These are phyloP conservation scores for Spathaspora sp. DNA, from an alignment of 1,139 yeast species.

Conservation along the genomic window DNA sequence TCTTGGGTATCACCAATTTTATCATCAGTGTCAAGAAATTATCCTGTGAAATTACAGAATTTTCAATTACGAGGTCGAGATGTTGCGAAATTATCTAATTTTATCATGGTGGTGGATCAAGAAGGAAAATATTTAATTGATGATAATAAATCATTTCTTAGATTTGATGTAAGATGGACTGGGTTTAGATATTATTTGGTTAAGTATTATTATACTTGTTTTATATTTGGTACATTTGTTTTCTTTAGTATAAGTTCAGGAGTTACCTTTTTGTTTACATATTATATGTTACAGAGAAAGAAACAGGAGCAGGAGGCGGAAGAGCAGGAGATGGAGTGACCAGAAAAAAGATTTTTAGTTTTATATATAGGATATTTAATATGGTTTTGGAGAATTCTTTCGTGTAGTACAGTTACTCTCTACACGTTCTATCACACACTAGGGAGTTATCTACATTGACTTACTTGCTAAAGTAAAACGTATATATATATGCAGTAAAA, in stretches of 20 bases:
- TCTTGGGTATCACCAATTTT: conserved; percentile 40
- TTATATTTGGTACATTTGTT: conserved; percentile 47
- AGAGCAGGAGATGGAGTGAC: too few species aligned
- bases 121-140: conserved; percentile 11
- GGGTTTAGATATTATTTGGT: conserved; percentile 61
- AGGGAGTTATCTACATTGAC: too few species aligned
- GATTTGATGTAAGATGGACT: conserved; percentile 38
- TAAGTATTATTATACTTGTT: conserved; percentile 45
- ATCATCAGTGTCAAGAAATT: conserved; percentile 4
- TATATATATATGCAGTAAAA: not conserved
- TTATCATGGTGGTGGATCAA: conserved; percentile 5
- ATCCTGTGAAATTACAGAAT: not conserved
- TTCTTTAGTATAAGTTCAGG: conserved; percentile 45
- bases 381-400: too few species aligned
- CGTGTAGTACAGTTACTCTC: too few species aligned
- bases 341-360: too few species aligned
- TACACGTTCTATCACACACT: too few species aligned
- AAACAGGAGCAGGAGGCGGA: not conserved
- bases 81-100: conserved; percentile 4
- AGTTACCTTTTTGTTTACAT: conserved; percentile 19
- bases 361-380: too few species aligned
- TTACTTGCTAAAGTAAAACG: too few species aligned
- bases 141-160: conserved; percentile 14
- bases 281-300: not conserved
- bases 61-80: conserved; percentile 9